Percentiles rank a stretch among this genome's conserved stretches.
These are phyloP conservation scores for Hygrocybe coccinea DNA, from an alignment of 768 basidiomycete species.

Conservation along the genomic window DNA sequence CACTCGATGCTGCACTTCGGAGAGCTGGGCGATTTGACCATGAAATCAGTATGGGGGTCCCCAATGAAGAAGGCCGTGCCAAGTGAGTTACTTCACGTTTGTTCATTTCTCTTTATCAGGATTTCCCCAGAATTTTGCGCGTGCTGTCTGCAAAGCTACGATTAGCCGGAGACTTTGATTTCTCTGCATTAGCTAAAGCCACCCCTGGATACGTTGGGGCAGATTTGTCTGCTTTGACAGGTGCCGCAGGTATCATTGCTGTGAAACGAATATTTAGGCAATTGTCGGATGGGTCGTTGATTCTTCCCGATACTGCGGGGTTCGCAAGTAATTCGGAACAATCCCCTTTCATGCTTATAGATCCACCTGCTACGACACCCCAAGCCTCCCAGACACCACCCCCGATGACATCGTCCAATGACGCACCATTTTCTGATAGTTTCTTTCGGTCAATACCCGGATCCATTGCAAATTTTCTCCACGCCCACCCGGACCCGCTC, in stretches of 20 bases:
- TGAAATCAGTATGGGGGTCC: conserved; percentile 97
- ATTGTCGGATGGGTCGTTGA: conserved; percentile 60
- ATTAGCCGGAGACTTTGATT: conserved; percentile 86
- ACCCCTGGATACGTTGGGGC: conserved; percentile 98
- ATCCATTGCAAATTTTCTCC: conserved; percentile 87
- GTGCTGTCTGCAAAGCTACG: conserved; percentile 82
- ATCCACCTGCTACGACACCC: conserved; percentile 16
- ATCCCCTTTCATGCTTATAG: conserved; percentile 43
- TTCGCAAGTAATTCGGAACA: conserved; percentile 18
- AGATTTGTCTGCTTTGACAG: conserved; percentile 83
- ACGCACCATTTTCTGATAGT: conserved; percentile 20
- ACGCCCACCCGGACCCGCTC: conserved; percentile 77
- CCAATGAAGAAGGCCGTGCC: conserved; percentile 83
- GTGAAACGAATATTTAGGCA: conserved; percentile 93
- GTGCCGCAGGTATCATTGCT: conserved; percentile 91
- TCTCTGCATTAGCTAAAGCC: conserved; percentile 75
- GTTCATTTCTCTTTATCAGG: neutral
- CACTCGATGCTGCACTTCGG: conserved; percentile 87
- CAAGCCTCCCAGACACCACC: conserved; percentile 5
- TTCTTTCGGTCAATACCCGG: conserved; percentile 42
- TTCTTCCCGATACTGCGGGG: conserved; percentile 41
- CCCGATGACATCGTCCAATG: conserved; percentile 11
- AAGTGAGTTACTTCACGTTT: conserved; percentile 51
- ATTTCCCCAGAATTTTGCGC: conserved; percentile 66
- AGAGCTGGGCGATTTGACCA: conserved; percentile 95